These are phyloP conservation scores for Alternaria sp. DNA, from an alignment of 2,329 filamentous ascomycete species.

Conservation along the genomic window DNA sequence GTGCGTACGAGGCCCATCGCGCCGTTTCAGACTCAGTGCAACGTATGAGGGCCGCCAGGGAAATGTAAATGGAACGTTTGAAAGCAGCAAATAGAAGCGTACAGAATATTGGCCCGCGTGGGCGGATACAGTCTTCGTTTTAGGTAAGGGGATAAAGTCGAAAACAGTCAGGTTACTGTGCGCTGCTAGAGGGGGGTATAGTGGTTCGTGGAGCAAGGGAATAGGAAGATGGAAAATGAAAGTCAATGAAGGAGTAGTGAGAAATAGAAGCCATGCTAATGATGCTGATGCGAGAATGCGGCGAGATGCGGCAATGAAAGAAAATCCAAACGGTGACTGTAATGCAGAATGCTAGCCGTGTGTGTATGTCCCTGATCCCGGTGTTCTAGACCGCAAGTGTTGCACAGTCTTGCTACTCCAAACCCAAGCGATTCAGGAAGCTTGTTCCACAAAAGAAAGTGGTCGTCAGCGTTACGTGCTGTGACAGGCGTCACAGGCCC, in stretches of 20 bases:
- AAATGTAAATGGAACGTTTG: constrained; percentile 6
- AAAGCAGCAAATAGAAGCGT: constrained; percentile 24
- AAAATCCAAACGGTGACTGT: constrained; percentile 18
- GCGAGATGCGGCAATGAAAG: constrained; percentile 17
- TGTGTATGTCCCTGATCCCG: constrained; percentile 13
- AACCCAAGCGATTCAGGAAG: constrained; percentile 14
- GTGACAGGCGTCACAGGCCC: constrained; percentile 14
- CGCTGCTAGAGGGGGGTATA: constrained; percentile 40
- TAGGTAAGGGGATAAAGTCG: constrained; percentile 25
- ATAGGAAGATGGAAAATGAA: constrained; percentile 4
- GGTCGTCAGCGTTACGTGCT: constrained; percentile 18
- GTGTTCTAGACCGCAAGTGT: constrained; percentile 22
- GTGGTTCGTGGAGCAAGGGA: constrained; percentile 30
- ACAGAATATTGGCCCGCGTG: constrained; percentile 47
- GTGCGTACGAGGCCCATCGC: constrained; percentile 21
- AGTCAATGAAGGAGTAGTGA: constrained; percentile 10
- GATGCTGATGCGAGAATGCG: constrained; percentile 39
- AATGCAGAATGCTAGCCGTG: constrained; percentile 17
- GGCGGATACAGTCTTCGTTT: constrained; percentile 52
- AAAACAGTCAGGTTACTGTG: constrained; percentile 16
- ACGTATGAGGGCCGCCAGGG: constrained; percentile 8
- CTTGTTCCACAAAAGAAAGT: constrained; percentile 17
- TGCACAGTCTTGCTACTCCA: constrained; percentile 25
- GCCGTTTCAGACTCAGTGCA: constrained; percentile 19
- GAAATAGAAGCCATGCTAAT: constrained; percentile 34